A percentile compares a stretch with the other conserved stretches of the same genome.
Evolutionary conservation across 768 basidiomycete species (phyloP).

Genomic region (Xerocomellus intermedius): DNA sequence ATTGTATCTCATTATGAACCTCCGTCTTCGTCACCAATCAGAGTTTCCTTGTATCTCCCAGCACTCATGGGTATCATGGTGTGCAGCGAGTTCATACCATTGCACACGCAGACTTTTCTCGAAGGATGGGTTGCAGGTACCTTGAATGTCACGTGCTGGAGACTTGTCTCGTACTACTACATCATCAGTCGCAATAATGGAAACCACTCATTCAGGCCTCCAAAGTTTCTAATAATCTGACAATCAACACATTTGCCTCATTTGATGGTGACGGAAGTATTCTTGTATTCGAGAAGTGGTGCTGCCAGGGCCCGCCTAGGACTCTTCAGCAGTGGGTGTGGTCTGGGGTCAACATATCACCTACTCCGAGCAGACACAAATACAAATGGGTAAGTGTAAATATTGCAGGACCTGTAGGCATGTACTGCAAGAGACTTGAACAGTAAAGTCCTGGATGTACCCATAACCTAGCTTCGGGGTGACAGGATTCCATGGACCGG

Average conservation of each 20-base stretch:
- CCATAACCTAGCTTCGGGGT: not conserved
- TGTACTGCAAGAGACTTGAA: not conserved
- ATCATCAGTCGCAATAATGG: no score
- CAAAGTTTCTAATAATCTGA: not conserved
- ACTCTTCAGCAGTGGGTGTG: not conserved
- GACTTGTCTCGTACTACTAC: no score
- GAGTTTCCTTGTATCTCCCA: no score
- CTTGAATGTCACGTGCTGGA: no score
- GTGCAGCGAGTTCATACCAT: no score
- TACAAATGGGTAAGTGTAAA: not conserved
- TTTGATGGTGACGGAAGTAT: not conserved
- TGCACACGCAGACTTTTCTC: no score
- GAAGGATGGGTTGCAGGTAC: no score
- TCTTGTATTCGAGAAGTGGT: not conserved
- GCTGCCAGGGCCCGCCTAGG: not conserved
- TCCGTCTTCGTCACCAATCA: no score
- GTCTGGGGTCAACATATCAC: not conserved
- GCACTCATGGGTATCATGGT: no score
- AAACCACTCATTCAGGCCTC: no score
- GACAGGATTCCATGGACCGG: not conserved
- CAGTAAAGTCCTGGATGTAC: not conserved
- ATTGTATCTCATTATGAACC: not conserved
- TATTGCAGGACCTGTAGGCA: not conserved
- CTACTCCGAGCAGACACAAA: not conserved
- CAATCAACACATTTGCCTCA: not conserved